Base-by-base conservation (phyloP, 1,284 basidiomycete species). In the Cutaneotrichosporon sp. region DNA sequence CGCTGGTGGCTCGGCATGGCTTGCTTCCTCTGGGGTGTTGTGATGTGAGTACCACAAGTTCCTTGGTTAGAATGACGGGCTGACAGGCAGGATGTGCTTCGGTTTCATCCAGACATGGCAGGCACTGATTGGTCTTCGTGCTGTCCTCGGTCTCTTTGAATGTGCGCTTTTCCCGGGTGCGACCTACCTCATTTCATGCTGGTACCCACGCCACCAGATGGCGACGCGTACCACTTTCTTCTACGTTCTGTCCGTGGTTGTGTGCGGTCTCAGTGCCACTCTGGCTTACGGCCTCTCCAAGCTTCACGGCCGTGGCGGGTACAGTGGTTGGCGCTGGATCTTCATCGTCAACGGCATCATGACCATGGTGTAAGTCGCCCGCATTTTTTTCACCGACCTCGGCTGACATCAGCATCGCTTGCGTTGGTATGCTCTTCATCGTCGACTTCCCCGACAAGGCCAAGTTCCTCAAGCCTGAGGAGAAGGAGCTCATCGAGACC, bases 121-220 rank as follows among this genome's bases (percentile, higher is more conserved):
- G 22, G 64, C 73, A 32, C 72, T 84, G 30, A 73, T 76, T 4
- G 80, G 73, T 52, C 75, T 78, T 38, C 77, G 82, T 57, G 74
- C 77, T 10, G 66, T 83, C 2, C 70, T 83, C 47, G 83, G 81
- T 16, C 50, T 74, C 7, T 70, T 81, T 38, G 79, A 80, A 63
- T 72, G 66, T 34, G 67, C 72, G 14, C 76, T 80, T 67, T 79
- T 79, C 71, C 75, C 72, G 31, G 72, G 71, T n/a, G 79, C 76
- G 56, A 78, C 81, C 4, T 81, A 76, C 72, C 73, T 84, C 22
- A 77, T 83, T 63, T 76, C 79, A 9, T 66, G 65, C 51, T 66
- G 82, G 82, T 84, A 83, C 71, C 79, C 80, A 1, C 79, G 82
- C n/a, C 72, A 73, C 62, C 78, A 82, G 69, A 79, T 80, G 58